Conservation (phyloP, 805 yeast species). For the Priceomyces haplophilus region DNA sequence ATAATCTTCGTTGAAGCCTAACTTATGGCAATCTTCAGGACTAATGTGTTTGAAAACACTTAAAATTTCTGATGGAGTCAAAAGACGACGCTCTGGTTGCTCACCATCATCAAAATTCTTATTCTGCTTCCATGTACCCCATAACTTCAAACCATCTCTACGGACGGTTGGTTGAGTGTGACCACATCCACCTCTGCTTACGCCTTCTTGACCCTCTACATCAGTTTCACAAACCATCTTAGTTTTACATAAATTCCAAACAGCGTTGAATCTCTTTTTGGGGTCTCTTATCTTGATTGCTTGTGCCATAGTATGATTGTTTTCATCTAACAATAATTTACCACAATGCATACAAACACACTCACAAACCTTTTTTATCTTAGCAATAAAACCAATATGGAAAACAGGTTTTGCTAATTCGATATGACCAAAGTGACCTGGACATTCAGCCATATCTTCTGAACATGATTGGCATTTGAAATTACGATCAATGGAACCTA, state of each 20-base stretch:
- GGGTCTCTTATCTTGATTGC: conserved; percentile 90
- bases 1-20: conserved; percentile 93
- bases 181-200: conserved; percentile 96
- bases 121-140: conserved; percentile 98
- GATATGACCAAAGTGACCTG: conserved; percentile 99
- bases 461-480: conserved; percentile 99
- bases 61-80: conserved; percentile 84
- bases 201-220: conserved; percentile 35
- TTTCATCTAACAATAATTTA: conserved; percentile 82
- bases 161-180: conserved; percentile 93
- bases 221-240: conserved; percentile 96
- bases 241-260: conserved; percentile 88
- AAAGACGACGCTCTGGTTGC: conserved; percentile 87
- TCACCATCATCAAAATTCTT: conserved; percentile 78
- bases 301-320: conserved; percentile 76
- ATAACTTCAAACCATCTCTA: conserved; percentile 89
- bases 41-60: conserved; percentile 91
- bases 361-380: conserved; percentile 92
- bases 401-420: conserved; percentile 98
- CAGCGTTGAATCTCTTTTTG: conserved; percentile 93
- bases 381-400: conserved; percentile 94
- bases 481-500: conserved; percentile 96
- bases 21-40: conserved; percentile 70
- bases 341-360: conserved; percentile 99
- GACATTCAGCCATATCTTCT: conserved; percentile 98